Conservation (phyloP, 176 grass and related monocot genomes). For the Juncus inflexus region DNA sequence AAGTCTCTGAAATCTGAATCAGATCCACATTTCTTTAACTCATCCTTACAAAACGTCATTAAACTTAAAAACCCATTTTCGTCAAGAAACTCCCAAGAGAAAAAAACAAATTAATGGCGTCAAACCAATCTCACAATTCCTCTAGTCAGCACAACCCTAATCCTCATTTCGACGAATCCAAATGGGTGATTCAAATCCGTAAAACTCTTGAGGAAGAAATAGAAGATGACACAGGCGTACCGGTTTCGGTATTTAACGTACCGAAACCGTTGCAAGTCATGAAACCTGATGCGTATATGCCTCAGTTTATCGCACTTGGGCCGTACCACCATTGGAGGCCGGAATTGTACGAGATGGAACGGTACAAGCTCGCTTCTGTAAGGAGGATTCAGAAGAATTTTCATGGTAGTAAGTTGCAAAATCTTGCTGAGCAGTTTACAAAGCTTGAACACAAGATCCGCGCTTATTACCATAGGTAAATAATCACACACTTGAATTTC, state of each 20-base stretch:
- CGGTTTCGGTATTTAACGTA: constrained; percentile 70
- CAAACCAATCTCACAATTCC: constrained; percentile 7
- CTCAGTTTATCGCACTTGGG: constrained; percentile 66
- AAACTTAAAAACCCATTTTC: too few relatives aligned
- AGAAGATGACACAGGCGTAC: constrained; percentile 54
- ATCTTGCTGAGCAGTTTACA: constrained; percentile 45
- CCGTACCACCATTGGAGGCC: constrained; percentile 80
- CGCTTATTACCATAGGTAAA: constrained; percentile 61
- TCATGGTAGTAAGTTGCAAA: constrained; percentile 29
- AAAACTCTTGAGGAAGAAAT: constrained; percentile 43
- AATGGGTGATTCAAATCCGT: constrained; percentile 74
- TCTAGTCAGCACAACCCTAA: not conserved
- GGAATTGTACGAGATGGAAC: constrained; percentile 88
- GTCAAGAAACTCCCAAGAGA: too few relatives aligned
- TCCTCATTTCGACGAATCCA: constrained; percentile 58
- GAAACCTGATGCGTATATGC: constrained; percentile 64
- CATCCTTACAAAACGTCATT: too few relatives aligned
- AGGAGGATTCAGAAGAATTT: constrained; percentile 59
- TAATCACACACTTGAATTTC: not conserved
- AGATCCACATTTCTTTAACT: too few relatives aligned
- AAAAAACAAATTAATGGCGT: constrained; percentile 11
- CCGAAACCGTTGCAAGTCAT: constrained; percentile 51
- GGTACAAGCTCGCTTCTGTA: constrained; percentile 69
- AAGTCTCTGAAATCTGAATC: too few relatives aligned
- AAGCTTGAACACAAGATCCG: constrained; percentile 57